Base-by-base conservation (phyloP, 2,329 filamentous ascomycete species). In the Aspergillus unguis region DNA sequence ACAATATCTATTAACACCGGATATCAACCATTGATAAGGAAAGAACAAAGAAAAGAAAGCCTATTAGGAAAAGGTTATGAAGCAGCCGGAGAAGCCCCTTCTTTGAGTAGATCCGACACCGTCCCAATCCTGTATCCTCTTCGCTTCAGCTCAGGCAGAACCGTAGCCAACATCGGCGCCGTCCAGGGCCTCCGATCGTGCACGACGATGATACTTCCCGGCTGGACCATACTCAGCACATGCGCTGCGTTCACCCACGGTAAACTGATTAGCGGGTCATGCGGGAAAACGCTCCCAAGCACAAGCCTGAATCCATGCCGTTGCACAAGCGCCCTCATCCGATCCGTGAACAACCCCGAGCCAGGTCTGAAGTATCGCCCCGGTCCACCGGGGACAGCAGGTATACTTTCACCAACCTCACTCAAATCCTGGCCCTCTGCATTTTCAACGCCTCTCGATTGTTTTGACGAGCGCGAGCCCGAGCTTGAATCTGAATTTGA, bases 171-270 rank as follows among this genome's bases (percentile, higher is more conserved):
- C 88, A 95, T 94, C 0, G 88, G 86, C 44, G 80, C 77, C 27
- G 90, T 95, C 88, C 91, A 95, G n/a, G 79, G 75, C 64, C 91
- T 79, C 59, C 90, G 71, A 74, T 96, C 91, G 74, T 96, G 91
- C 65, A 90, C 92, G 47, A 96, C 86, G 56, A 96, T 85, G 52
- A 96, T 86, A 28, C 82, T 85, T 0, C 91, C 91, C 0, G 87
- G 85, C 43, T 82, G 77, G 33, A 87, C 77, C 86, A 91, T 90
- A 72, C 88, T 90, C 61, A 95, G 70, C 3, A 95, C 82, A 74
- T 95, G 90, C 59, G 76, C 78, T 6, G 88, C 86, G 71, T 96
- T 96, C 48, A 91, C 60, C 58, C 76, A 74, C 60, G 83, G 80
- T 63, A 81, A 85, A 7, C 77, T 77, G 53, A 96, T 86, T 77